phyloP scores from a whole-genome alignment of 2,329 filamentous ascomycete genomes.

The Diplodia scrobiculata region DNA sequence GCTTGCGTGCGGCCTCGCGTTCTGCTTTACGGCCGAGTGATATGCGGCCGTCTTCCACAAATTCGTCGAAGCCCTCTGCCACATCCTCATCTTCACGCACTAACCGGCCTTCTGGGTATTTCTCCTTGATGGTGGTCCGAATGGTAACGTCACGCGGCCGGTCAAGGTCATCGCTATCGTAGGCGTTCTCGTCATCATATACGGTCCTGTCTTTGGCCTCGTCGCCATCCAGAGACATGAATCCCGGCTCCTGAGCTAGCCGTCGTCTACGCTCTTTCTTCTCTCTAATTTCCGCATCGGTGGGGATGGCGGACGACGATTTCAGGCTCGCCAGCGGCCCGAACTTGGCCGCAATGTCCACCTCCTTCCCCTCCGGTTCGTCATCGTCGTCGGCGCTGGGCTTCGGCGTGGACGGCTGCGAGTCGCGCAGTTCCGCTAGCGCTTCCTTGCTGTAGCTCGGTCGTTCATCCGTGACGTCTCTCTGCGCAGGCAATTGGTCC shows the following conservation, averaged over 20 bases:
- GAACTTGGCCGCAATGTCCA: conserved; percentile 57
- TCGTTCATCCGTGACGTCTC: conserved; percentile 58
- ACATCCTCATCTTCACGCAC: conserved; percentile 87
- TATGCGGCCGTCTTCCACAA: conserved; percentile 80
- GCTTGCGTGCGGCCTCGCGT: conserved; percentile 64
- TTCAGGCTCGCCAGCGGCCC: conserved; percentile 52
- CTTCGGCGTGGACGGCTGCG: conserved; percentile 79
- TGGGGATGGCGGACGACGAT: conserved; percentile 63
- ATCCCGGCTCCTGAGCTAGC: conserved; percentile 66
- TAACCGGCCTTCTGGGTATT: conserved; percentile 69
- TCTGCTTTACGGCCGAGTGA: conserved; percentile 78
- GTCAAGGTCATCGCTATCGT: conserved; percentile 47
- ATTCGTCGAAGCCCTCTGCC: conserved; percentile 90
- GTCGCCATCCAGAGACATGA: conserved; percentile 65
- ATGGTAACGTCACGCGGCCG: conserved; percentile 39
- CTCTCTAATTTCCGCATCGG: conserved; percentile 81
- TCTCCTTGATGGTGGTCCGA: conserved; percentile 52
- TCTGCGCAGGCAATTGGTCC: conserved; percentile 52
- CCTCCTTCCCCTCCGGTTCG: conserved; percentile 47
- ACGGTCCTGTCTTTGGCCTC: conserved; percentile 51
- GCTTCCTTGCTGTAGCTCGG: conserved; percentile 86
- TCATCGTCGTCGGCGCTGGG: conserved; percentile 47
- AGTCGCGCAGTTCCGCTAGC: conserved; percentile 79
- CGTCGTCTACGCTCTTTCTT: conserved; percentile 88
- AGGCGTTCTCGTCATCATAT: conserved; percentile 40